phyloP scores from a whole-genome alignment of 2,329 filamentous ascomycete genomes.

The Scleromitrula shiraiana region DNA sequence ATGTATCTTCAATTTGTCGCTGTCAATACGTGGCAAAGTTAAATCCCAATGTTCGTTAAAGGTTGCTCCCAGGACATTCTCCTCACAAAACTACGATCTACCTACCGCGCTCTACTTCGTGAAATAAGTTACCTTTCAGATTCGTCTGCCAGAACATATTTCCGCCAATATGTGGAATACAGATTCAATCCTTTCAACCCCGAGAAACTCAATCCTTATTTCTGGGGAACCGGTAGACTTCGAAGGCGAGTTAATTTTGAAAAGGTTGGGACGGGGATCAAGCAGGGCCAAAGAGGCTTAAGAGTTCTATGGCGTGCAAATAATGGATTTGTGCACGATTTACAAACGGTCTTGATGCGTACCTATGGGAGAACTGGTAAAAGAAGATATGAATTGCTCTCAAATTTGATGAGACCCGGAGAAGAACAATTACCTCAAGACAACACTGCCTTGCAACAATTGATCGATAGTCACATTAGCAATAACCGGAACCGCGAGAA shows the following conservation, averaged over 20 bases:
- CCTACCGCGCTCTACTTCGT: slow-evolving; percentile 53
- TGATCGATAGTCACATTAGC: slow-evolving; percentile 12
- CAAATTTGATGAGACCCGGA: slow-evolving; percentile 30
- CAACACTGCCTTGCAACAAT: slow-evolving; percentile 34
- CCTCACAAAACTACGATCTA: slow-evolving; percentile 25
- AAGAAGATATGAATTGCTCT: slow-evolving; percentile 41
- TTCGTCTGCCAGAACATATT: slow-evolving; percentile 38
- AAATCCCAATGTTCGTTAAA: too few species aligned
- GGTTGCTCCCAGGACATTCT: too few species aligned
- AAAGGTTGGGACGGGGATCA: slow-evolving; percentile 21
- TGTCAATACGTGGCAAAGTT: too few species aligned
- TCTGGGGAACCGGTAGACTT: slow-evolving; percentile 5
- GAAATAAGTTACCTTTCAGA: slow-evolving; percentile 52
- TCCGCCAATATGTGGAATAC: slow-evolving; percentile 36
- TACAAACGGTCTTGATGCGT: slow-evolving; percentile 40
- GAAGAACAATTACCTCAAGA: slow-evolving; percentile 33
- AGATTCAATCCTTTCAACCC: slow-evolving; percentile 35
- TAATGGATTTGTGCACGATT: slow-evolving; percentile 38
- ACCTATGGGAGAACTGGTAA: slow-evolving; percentile 47
- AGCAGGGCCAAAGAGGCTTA: slow-evolving; percentile 37
- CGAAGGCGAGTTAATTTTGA: not conserved
- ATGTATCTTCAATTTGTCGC: too few species aligned
- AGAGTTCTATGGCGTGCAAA: slow-evolving; percentile 46
- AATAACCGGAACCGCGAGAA: not conserved
- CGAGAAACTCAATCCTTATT: not conserved